A percentile compares a stretch with the other conserved stretches of the same genome.
Evolutionary conservation across 768 basidiomycete species (phyloP).

Genomic region (Boletus vinaceobasis): DNA sequence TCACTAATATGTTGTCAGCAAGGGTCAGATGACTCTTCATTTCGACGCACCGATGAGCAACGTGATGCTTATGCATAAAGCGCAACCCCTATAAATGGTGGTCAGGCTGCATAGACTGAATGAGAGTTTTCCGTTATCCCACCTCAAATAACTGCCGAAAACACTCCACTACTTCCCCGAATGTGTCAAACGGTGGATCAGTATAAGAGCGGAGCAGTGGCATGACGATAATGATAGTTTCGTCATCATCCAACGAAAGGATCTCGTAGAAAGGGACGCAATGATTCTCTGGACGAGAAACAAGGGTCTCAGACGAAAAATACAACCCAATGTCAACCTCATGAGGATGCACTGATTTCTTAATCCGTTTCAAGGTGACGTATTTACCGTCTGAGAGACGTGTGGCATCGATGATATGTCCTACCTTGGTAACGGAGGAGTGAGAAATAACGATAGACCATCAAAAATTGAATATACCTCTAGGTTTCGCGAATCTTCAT

Average conservation of each 20-base stretch:
- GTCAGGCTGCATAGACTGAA: too few species aligned
- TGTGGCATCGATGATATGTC: constrained; percentile 27
- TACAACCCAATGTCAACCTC: constrained; percentile 24
- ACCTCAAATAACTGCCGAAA: constrained; percentile 32
- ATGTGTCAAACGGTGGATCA: constrained; percentile 15
- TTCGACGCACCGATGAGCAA: constrained; percentile 28
- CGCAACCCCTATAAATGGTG: constrained; percentile 25
- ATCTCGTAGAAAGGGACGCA: constrained; percentile 27
- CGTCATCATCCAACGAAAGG: constrained; percentile 1
- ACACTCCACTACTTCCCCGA: constrained; percentile 21
- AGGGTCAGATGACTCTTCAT: too few species aligned
- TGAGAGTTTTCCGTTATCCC: too few species aligned
- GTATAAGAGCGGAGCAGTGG: constrained; percentile 24
- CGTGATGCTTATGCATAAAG: constrained; percentile 34
- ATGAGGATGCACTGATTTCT: constrained; percentile 4
- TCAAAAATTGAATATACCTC: too few species aligned
- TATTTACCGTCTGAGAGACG: constrained; percentile 24
- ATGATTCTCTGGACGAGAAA: constrained; percentile 17
- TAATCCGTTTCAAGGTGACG: constrained; percentile 31
- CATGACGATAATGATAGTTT: constrained; percentile 28
- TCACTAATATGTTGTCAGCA: constrained; percentile 15
- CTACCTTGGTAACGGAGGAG: too few species aligned
- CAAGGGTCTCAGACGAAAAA: constrained; percentile 14
- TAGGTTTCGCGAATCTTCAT: too few species aligned
- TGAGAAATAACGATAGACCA: too few species aligned